Evolutionary conservation across 2,329 filamentous ascomycete genomes (phyloP).

Genomic region (Phyllosticta ampelicida): DNA sequence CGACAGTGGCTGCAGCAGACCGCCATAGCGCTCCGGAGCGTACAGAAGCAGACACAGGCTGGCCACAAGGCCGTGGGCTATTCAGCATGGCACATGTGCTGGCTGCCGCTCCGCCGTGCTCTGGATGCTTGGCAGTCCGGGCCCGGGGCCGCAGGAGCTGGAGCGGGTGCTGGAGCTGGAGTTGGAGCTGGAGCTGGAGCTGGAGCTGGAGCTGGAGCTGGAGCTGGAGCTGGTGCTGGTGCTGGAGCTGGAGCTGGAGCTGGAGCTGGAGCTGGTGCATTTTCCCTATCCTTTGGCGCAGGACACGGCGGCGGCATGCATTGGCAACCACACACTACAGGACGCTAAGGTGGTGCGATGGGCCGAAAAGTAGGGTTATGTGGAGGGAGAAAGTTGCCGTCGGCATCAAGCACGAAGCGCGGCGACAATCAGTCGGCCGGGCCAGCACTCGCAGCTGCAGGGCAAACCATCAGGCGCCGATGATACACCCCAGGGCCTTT

Average conservation of each 20-base stretch:
- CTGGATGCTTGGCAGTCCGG: neutral
- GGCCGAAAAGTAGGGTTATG: neutral
- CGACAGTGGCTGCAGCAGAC: conserved; percentile 9
- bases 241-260: too few species aligned
- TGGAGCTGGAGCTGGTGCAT: neutral
- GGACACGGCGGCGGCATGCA: neutral
- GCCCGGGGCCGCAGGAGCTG: conserved; percentile 3
- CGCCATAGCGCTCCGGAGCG: conserved; percentile 7
- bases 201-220: too few species aligned
- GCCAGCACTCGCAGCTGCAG: too few species aligned
- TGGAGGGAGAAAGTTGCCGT: neutral
- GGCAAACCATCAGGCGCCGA: neutral
- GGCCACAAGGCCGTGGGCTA: conserved; percentile 1
- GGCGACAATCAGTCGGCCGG: neutral
- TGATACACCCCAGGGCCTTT: neutral
- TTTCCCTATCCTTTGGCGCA: conserved; percentile 2
- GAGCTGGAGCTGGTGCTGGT: conserved; percentile 6
- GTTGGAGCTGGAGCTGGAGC: too few species aligned
- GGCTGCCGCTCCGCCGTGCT: neutral
- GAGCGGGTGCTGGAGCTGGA: conserved; percentile 6
- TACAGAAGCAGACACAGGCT: neutral
- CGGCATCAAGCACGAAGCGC: neutral
- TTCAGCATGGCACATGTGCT: conserved; percentile 4
- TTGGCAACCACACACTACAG: neutral
- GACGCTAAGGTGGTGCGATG: neutral